These are phyloP conservation scores for Skeletonema grethae DNA, from an alignment of 108 stramenopile genomes.

Conservation along the genomic window DNA sequence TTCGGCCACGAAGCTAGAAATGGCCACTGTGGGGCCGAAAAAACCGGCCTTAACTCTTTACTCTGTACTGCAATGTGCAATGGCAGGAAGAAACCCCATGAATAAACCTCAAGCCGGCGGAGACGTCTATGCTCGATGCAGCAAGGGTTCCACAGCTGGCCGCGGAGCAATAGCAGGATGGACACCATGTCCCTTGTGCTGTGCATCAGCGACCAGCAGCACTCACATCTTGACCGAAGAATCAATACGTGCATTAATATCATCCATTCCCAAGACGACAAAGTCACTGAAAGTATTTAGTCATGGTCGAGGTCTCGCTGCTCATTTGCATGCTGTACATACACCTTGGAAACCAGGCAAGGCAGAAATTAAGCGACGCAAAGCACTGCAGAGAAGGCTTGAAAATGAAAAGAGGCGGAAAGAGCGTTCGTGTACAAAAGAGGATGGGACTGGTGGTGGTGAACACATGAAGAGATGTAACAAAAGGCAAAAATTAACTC, in stretches of 20 bases:
- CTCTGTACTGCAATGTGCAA: too few species aligned
- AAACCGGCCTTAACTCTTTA: too few species aligned
- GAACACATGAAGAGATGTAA: slow-evolving; percentile 9
- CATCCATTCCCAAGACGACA: slow-evolving; percentile 4
- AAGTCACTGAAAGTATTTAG: slow-evolving; percentile 56
- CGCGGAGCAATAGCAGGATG: slow-evolving; percentile 1
- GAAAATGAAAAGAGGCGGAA: slow-evolving; percentile 30
- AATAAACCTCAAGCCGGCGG: neutral
- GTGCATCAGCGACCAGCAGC: neutral
- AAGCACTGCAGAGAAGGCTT: slow-evolving; percentile 27
- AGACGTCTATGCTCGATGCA: neutral
- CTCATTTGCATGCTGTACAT: slow-evolving; percentile 83
- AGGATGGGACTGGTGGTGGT: neutral
- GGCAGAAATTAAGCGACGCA: slow-evolving; percentile 48
- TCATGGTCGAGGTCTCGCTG: slow-evolving; percentile 74
- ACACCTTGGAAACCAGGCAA: slow-evolving; percentile 86
- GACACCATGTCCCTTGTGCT: slow-evolving; percentile 37
- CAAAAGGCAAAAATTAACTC: slow-evolving; percentile 12
- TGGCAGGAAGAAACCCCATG: neutral
- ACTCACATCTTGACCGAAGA: slow-evolving; percentile 11
- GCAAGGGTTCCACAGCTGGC: neutral
- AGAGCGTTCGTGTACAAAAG: slow-evolving; percentile 3
- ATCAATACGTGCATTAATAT: slow-evolving; percentile 7
- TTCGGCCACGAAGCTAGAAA: too few species aligned
- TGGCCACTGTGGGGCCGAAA: too few species aligned